Conservation (phyloP, 495 filamentous ascomycete genomes). For the Lophium mytilinum region DNA sequence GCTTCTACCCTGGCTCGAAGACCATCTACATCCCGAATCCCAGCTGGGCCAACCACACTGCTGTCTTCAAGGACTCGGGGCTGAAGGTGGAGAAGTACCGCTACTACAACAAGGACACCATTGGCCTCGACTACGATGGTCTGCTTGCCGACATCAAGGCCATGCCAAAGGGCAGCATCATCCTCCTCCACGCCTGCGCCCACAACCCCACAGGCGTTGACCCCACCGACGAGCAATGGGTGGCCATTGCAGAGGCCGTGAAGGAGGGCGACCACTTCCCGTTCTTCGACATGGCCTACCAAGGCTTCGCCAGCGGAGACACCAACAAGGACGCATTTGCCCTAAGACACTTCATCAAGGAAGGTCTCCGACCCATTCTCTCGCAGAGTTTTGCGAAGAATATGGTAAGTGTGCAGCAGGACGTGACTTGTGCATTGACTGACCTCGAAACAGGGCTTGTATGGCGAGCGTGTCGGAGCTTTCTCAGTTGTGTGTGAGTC, state of each 20-base stretch:
- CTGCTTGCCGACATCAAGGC: slow-evolving; percentile 84
- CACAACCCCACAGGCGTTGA: slow-evolving; percentile 99
- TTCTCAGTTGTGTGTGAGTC: slow-evolving; percentile 85
- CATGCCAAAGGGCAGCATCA: slow-evolving; percentile 75
- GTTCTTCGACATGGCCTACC: slow-evolving; percentile 99
- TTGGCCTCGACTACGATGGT: slow-evolving; percentile 94
- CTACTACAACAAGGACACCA: slow-evolving; percentile 99
- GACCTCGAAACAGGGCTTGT: slow-evolving; percentile 58
- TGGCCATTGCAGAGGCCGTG: slow-evolving; percentile 78
- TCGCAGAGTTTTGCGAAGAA: slow-evolving; percentile 99
- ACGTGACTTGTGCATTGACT: neutral
- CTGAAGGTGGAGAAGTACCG: slow-evolving; percentile 87
- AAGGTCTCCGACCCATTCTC: slow-evolving; percentile 84
- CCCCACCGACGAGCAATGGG: slow-evolving; percentile 88
- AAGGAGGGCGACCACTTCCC: slow-evolving; percentile 85
- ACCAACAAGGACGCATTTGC: slow-evolving; percentile 89
- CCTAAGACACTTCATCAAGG: slow-evolving; percentile 78
- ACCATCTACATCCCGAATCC: slow-evolving; percentile 91
- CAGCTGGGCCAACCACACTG: slow-evolving; percentile 97
- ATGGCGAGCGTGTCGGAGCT: slow-evolving; percentile 95
- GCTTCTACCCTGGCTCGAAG: slow-evolving; percentile 84
- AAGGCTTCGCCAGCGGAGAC: slow-evolving; percentile 92
- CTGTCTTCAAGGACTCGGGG: slow-evolving; percentile 89
- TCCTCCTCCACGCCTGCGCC: slow-evolving; percentile 93
- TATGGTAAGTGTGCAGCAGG: slow-evolving; percentile 57